Evolutionary conservation across 139 green algal species (phyloP).

Genomic region (Zygnema circumcarinatum): DNA sequence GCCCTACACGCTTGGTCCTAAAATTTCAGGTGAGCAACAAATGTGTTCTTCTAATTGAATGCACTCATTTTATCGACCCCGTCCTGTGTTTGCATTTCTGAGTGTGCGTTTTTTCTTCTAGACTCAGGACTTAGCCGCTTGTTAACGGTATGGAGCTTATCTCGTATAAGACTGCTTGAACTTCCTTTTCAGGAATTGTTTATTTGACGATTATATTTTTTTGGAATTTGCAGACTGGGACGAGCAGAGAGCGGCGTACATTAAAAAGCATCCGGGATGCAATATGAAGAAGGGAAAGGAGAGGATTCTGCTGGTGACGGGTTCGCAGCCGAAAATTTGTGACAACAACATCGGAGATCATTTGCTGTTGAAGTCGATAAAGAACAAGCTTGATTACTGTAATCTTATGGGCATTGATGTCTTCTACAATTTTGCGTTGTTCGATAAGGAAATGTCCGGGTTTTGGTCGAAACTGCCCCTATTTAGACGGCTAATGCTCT

Average conservation of each 20-base stretch:
- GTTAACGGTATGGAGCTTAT: background rate
- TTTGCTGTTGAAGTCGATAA: constrained; percentile 27
- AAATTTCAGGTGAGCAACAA: background rate
- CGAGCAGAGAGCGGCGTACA: constrained; percentile 11
- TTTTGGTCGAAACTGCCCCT: constrained; percentile 56
- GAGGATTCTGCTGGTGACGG: constrained; percentile 30
- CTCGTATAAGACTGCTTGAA: background rate
- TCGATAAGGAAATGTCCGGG: constrained; percentile 22
- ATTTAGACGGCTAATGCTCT: constrained; percentile 33
- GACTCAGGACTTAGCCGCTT: background rate
- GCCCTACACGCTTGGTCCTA: background rate
- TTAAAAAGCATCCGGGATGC: constrained; percentile 22
- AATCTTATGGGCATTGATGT: constrained; percentile 36
- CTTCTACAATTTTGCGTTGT: constrained; percentile 43
- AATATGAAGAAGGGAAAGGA: constrained; percentile 8
- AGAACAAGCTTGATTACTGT: constrained; percentile 56
- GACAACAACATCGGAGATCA: constrained; percentile 23
- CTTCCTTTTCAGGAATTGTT: background rate
- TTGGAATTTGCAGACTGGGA: constrained; percentile 32
- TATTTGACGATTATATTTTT: background rate
- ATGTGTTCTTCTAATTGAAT: no score
- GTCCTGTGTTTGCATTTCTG: no score
- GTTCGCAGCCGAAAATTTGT: constrained; percentile 37
- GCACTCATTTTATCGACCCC: no score
- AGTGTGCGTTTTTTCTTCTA: background rate